Evolutionary conservation across 768 basidiomycete genomes (phyloP).

Genomic region (Termitomyces titanicus): DNA sequence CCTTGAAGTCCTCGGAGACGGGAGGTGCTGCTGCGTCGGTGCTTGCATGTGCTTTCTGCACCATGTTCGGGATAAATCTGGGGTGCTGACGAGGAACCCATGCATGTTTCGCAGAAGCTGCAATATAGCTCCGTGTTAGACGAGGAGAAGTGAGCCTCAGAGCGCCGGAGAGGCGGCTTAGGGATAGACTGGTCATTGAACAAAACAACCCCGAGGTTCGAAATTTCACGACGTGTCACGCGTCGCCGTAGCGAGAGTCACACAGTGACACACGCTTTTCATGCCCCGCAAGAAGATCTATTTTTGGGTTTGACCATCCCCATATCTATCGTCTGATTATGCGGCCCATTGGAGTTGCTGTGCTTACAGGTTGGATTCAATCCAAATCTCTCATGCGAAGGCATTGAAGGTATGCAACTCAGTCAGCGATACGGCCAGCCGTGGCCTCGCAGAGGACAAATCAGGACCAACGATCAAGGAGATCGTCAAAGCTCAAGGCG

Average conservation of each 20-base stretch:
- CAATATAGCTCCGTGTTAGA: slow-evolving; percentile 5
- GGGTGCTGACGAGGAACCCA: slow-evolving; percentile 5
- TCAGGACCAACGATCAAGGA: slow-evolving; percentile 64
- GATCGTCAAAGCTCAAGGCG: slow-evolving; percentile 33
- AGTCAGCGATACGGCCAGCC: slow-evolving; percentile 74
- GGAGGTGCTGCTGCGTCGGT: slow-evolving; percentile 7
- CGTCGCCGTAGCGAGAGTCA: neutral
- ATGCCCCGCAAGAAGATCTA: too few relatives aligned
- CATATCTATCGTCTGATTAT: slow-evolving; percentile 2
- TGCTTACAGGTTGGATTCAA: slow-evolving; percentile 26
- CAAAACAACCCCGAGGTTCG: neutral
- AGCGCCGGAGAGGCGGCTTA: slow-evolving; percentile 14
- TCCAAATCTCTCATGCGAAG: neutral
- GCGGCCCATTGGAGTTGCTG: slow-evolving; percentile 23
- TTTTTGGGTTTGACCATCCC: neutral
- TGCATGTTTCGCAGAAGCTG: slow-evolving; percentile 1
- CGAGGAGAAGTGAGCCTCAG: slow-evolving; percentile 4
- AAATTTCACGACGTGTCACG: slow-evolving; percentile 11
- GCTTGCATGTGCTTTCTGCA: slow-evolving; percentile 10
- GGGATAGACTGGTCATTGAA: slow-evolving; percentile 20
- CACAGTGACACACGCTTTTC: neutral
- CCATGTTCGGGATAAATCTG: neutral
- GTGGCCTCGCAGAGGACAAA: slow-evolving; percentile 45
- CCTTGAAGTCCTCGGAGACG: slow-evolving; percentile 8
- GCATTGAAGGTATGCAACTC: slow-evolving; percentile 3